Percentiles rank a stretch among this genome's conserved stretches.
Conservation (phyloP, 2,329 filamentous ascomycete genomes). For the Talaromyces verruculosus region DNA sequence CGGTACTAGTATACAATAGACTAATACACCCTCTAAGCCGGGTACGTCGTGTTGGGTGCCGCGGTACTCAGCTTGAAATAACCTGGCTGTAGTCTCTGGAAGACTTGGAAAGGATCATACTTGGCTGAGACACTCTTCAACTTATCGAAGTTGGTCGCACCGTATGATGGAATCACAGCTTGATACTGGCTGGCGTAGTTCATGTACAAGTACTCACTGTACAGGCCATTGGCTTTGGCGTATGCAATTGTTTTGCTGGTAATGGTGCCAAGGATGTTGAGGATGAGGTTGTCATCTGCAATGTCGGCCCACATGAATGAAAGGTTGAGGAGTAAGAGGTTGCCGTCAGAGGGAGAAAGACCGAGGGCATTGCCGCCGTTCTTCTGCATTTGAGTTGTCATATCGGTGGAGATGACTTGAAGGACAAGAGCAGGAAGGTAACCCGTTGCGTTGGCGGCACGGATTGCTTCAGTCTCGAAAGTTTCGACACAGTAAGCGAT, state of each 20-base stretch:
- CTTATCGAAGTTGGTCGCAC: constrained; percentile 35
- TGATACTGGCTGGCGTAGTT: constrained; percentile 51
- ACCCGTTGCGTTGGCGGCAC: constrained; percentile 26
- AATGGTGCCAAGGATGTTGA: constrained; percentile 29
- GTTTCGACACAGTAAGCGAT: constrained; percentile 29
- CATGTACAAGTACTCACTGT: constrained; percentile 45
- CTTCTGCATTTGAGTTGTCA: constrained; percentile 32
- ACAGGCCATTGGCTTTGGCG: constrained; percentile 32
- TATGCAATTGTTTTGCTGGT: constrained; percentile 30
- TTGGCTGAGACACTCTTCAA: constrained; percentile 35
- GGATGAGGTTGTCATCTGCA: constrained; percentile 34
- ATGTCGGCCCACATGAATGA: constrained; percentile 34
- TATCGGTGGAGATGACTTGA: constrained; percentile 37
- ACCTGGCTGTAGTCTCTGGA: constrained; percentile 43
- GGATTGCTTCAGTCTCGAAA: constrained; percentile 27
- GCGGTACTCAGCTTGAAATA: constrained; percentile 42
- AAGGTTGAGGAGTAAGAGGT: constrained; percentile 33
- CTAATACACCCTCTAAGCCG: neutral
- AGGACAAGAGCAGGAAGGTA: constrained; percentile 32
- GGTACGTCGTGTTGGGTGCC: constrained; percentile 22
- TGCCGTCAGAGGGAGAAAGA: constrained; percentile 28
- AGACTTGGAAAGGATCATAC: constrained; percentile 44
- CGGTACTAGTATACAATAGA: neutral
- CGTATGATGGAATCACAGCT: constrained; percentile 45
- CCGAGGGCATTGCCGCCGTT: constrained; percentile 40